Conservation (phyloP, 306 rosid genomes). For the Cicer bijugum region DNA sequence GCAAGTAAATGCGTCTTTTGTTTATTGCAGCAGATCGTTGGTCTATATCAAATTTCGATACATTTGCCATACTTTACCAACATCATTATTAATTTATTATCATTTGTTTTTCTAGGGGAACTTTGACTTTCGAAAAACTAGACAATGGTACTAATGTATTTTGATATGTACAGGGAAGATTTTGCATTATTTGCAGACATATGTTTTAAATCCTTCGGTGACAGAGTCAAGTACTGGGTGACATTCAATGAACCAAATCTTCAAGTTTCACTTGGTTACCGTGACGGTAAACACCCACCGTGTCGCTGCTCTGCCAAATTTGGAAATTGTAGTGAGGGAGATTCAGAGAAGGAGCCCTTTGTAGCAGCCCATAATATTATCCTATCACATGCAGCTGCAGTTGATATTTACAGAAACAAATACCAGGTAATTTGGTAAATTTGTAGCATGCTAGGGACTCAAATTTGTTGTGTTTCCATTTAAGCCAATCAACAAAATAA, state of each 20-base stretch:
- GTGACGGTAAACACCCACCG: conserved; percentile 30
- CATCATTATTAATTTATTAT: background rate
- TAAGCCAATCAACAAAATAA: background rate
- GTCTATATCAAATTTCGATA: background rate
- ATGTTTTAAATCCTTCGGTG: conserved; percentile 63
- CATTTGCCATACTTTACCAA: background rate
- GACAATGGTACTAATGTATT: conserved; percentile 9
- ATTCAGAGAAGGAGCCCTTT: conserved; percentile 73
- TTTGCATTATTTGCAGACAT: conserved; percentile 46
- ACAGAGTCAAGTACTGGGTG: conserved; percentile 64
- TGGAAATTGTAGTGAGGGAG: conserved; percentile 64
- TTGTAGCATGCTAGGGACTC: conserved; percentile 2
- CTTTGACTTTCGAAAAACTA: background rate
- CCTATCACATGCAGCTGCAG: conserved; percentile 73
- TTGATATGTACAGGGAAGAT: conserved; percentile 53
- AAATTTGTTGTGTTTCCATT: conserved; percentile 10
- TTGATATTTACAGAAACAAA: conserved; percentile 59
- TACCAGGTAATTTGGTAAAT: conserved; percentile 59
- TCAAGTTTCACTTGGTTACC: conserved; percentile 35
- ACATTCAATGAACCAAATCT: conserved; percentile 65
- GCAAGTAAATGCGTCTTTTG: no score
- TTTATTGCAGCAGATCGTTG: no score
- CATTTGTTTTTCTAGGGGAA: background rate
- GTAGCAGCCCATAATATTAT: conserved; percentile 70
- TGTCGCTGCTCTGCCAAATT: conserved; percentile 52